Evolutionary conservation across 1,284 basidiomycete species (phyloP).

Genomic region (Ustilago trichophora): DNA sequence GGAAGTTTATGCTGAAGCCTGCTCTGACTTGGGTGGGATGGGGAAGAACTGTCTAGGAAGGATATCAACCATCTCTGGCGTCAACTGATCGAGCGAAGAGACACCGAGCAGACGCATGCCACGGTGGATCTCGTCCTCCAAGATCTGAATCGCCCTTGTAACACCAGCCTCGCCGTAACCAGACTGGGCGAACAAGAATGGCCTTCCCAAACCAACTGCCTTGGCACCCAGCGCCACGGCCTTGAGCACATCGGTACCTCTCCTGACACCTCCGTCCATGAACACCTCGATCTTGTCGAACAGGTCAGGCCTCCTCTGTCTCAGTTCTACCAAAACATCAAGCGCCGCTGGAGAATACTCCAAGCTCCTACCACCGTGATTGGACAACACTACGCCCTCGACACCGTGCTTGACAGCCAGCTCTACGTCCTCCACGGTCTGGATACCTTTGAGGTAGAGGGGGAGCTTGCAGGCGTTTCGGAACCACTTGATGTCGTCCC

Average conservation of each 20-base stretch:
- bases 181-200: conserved; percentile 91
- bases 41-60: conserved; percentile 45
- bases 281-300: conserved; percentile 76
- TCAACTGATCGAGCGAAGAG: conserved; percentile 75
- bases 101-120: conserved; percentile 83
- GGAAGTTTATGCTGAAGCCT: no score
- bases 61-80: conserved; percentile 77
- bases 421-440: conserved; percentile 76
- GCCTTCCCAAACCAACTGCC: conserved; percentile 86
- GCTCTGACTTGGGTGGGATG: conserved; percentile 8
- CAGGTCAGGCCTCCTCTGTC: conserved; percentile 71
- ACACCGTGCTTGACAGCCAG: conserved; percentile 71
- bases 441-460: conserved; percentile 81
- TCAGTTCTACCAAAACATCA: conserved; percentile 73
- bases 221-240: conserved; percentile 83
- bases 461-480: conserved; percentile 79
- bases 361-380: conserved; percentile 70
- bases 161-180: conserved; percentile 86
- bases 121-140: conserved; percentile 81
- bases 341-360: conserved; percentile 61
- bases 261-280: conserved; percentile 84
- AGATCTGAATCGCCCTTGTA: conserved; percentile 74
- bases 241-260: conserved; percentile 81
- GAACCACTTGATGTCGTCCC: conserved; percentile 77
- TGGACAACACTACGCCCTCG: conserved; percentile 66